phyloP scores from a whole-genome alignment of 345 rosid species.

The Arabis alpina region DNA sequence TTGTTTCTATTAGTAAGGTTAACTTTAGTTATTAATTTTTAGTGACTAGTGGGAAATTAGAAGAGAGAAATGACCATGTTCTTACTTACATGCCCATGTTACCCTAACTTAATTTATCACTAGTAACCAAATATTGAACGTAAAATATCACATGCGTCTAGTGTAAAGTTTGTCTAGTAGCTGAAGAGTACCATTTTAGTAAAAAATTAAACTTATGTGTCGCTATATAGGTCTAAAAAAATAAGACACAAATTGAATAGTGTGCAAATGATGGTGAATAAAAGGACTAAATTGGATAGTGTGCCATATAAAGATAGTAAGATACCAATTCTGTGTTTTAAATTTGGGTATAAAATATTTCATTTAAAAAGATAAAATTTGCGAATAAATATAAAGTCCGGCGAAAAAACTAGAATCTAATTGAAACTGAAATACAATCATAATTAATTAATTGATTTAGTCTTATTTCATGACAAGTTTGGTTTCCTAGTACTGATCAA shows the following conservation, averaged over 20 bases:
- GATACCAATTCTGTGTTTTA: background rate
- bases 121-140: background rate
- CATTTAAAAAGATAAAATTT: too few species aligned
- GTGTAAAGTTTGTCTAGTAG: slow-evolving; percentile 10
- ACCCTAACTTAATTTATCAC: slow-evolving; percentile 15
- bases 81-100: slow-evolving; percentile 34
- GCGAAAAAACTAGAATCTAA: too few species aligned
- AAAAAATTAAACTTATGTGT: background rate
- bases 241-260: background rate
- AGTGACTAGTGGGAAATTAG: slow-evolving; percentile 8
- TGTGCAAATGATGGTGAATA: too few species aligned
- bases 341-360: background rate
- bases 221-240: background rate
- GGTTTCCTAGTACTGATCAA: background rate
- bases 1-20: slow-evolving; percentile 2
- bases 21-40: background rate
- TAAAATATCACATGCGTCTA: slow-evolving; percentile 25
- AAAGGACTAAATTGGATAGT: background rate
- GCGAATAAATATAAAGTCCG: too few species aligned
- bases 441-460: too few species aligned
- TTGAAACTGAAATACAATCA: too few species aligned
- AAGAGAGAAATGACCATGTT: background rate
- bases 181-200: background rate
- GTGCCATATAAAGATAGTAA: background rate
- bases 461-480: too few species aligned